phyloP scores from a whole-genome alignment of 192 early-diverging fungal species.

The Lunasporangiospora selenospora region DNA sequence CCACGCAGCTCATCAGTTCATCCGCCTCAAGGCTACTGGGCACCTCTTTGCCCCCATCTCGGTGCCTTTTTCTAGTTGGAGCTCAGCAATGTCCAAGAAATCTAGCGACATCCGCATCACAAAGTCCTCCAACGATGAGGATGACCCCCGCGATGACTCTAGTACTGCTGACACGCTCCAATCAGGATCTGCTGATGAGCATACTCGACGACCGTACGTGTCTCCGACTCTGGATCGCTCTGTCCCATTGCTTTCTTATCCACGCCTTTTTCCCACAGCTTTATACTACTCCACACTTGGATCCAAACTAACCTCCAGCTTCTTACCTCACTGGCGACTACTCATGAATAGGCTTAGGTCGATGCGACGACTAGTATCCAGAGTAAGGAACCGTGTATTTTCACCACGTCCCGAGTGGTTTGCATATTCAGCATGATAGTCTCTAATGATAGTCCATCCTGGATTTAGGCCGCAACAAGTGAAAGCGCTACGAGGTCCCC shows the following conservation, averaged over 20 bases:
- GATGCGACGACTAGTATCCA: slow-evolving; percentile 21
- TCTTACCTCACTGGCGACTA: no score
- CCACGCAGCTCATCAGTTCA: no score
- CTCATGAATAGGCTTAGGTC: slow-evolving; percentile 12
- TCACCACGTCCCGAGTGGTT: no score
- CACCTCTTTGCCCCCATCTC: not conserved
- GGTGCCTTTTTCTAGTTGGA: no score
- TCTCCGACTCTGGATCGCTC: not conserved
- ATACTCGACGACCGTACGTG: slow-evolving; percentile 26
- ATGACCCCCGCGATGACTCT: slow-evolving; percentile 8
- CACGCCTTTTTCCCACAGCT: not conserved
- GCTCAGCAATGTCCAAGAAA: slow-evolving; percentile 38
- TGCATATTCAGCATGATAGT: no score
- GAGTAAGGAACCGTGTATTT: no score
- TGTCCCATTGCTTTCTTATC: not conserved
- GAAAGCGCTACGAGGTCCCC: no score
- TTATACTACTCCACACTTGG: no score
- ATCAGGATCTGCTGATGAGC: slow-evolving; percentile 19
- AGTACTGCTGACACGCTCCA: slow-evolving; percentile 14
- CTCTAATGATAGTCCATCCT: no score
- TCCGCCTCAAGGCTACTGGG: no score
- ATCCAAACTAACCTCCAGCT: no score
- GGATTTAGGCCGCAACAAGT: no score
- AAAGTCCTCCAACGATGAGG: slow-evolving; percentile 14
- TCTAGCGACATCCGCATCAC: slow-evolving; percentile 30